Evolutionary conservation across 2,329 filamentous ascomycete genomes (phyloP).

Genomic region (Thermoascus crustaceus): DNA sequence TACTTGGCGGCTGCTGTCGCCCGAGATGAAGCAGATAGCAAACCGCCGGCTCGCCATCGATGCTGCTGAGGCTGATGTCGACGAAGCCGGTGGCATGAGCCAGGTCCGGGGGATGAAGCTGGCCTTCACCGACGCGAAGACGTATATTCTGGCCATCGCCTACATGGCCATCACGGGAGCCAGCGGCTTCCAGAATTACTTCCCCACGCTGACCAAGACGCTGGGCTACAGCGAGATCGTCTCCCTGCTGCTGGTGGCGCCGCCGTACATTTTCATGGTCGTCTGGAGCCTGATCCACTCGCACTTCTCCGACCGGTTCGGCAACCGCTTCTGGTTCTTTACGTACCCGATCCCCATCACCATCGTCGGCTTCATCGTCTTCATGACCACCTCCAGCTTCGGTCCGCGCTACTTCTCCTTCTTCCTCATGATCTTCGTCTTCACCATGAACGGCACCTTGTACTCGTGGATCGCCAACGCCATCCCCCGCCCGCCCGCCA

Average conservation of each 20-base stretch:
- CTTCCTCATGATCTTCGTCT: conserved; percentile 50
- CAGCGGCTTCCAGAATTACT: conserved; percentile 50
- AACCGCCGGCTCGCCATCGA: conserved; percentile 42
- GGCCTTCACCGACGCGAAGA: conserved; percentile 44
- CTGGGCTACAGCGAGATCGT: conserved; percentile 39
- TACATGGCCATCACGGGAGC: conserved; percentile 44
- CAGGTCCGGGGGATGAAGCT: conserved; percentile 45
- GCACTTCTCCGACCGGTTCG: conserved; percentile 36
- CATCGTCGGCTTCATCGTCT: conserved; percentile 45
- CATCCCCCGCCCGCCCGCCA: conserved; percentile 46
- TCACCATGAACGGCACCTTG: conserved; percentile 45
- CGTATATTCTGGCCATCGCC: conserved; percentile 37
- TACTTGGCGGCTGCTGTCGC: conserved; percentile 33
- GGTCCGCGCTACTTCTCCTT: conserved; percentile 48
- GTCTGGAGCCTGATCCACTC: conserved; percentile 40
- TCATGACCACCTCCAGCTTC: conserved; percentile 46
- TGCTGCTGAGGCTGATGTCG: conserved; percentile 40
- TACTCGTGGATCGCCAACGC: conserved; percentile 45
- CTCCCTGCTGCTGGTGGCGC: conserved; percentile 45
- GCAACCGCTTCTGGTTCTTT: conserved; percentile 46
- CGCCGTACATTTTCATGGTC: conserved; percentile 49
- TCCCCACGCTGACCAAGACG: conserved; percentile 43
- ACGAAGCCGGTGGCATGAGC: conserved; percentile 40
- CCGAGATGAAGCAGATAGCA: conserved; percentile 38
- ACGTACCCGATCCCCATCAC: conserved; percentile 45